Evolutionary conservation across 495 filamentous ascomycete species (phyloP), one percentile per base, ranked within the genome.

Genomic region (Bathelium albidoporum): DNA sequence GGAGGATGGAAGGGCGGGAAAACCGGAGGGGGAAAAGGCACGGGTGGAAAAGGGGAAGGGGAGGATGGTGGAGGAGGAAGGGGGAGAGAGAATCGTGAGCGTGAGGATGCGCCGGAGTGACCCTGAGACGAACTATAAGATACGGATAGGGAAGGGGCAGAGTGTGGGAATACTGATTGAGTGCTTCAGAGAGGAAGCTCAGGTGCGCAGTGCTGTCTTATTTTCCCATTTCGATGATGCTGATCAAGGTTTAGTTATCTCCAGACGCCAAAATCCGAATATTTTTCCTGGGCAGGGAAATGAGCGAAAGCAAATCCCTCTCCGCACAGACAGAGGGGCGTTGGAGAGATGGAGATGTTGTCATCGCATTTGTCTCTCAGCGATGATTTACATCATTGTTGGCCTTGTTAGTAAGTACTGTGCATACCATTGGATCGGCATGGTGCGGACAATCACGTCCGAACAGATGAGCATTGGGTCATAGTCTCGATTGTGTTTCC

Each of bases 281-380:
- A 31, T 87, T 81, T 43, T 95, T 93, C 71, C 81, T 94, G 71
- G 91, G 91, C 59, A 87, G 83, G 69, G 81, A 92, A 29, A 79
- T 96, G 18, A 83, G 86, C 62, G 89, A 94, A 66, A 77, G 79
- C 34, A 69, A 80, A 28, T 75, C 87, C 0, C 71, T 96, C 18
- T 70, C 74, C 20, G 79, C 77, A 32, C 89, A 91, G 68, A 88
- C 49, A 7, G 5, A 55, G 24, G 49, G 49, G 9, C 49, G 88
- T 29, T 96, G 89, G 89, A 81, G 84, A 67, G 78, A 82, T 61
- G 89, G 85, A 24, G 81, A 92, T 73, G 79, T 93, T 26, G 74
- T 96, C 60, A 95, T 93, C 71, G 91, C 89, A 7, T 72, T 94
- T 62, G 85, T 95, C 59, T 87, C 88, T 62, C 58, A 60, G n/a